Evolutionary conservation across 306 rosid species (phyloP).

Genomic region (Rosa rugosa): DNA sequence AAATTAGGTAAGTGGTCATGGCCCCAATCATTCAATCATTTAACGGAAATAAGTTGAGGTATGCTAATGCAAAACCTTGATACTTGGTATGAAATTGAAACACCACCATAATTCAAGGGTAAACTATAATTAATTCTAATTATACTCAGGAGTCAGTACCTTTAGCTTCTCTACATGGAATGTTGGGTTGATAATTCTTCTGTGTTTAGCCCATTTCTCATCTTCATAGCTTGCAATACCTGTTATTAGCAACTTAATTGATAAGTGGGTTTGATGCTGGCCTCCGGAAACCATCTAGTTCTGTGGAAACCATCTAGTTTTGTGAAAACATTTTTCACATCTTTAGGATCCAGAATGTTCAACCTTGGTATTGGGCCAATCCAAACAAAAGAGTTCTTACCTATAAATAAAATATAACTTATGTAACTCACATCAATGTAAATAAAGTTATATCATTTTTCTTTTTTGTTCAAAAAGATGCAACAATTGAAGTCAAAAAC

Average conservation of each 20-base stretch:
- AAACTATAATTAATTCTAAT: no score
- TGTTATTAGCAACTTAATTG: neutral
- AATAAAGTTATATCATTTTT: neutral
- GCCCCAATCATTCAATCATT: no score
- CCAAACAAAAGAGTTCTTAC: slow-evolving; percentile 35
- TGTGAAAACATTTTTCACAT: slow-evolving; percentile 31
- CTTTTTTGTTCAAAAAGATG: no score
- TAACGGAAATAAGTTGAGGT: no score
- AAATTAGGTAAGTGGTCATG: no score
- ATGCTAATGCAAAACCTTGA: no score
- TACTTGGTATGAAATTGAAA: no score
- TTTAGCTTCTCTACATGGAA: slow-evolving; percentile 32
- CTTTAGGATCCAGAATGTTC: slow-evolving; percentile 37
- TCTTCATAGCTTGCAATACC: slow-evolving; percentile 19
- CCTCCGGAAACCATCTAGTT: neutral
- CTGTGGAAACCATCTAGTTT: slow-evolving; percentile 18
- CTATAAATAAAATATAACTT: neutral
- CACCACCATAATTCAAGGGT: no score
- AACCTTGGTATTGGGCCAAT: slow-evolving; percentile 36
- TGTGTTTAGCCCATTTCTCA: slow-evolving; percentile 33
- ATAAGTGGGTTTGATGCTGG: slow-evolving; percentile 14
- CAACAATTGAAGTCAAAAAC: no score
- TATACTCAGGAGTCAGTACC: neutral
- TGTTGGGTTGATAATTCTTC: slow-evolving; percentile 36
- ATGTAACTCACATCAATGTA: neutral